phyloP scores from a whole-genome alignment of 1,284 basidiomycete species.

The Thelephora terrestris region DNA sequence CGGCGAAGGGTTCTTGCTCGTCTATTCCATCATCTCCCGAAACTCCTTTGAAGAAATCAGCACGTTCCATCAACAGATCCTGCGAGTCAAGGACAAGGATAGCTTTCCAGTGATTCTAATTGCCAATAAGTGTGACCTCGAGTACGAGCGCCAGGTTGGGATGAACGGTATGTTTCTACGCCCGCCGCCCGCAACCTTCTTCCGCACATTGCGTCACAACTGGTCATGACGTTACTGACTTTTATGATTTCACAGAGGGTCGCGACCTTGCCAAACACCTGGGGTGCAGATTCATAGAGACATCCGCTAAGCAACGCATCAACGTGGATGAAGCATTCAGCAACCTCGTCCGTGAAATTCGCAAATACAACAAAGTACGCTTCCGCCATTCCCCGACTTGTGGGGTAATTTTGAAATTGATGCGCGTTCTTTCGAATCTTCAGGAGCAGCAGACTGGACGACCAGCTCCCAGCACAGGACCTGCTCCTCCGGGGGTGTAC shows the following conservation, averaged over 20 bases:
- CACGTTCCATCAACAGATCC: slow-evolving; percentile 97
- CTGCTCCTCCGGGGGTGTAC: slow-evolving; percentile 36
- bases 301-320: slow-evolving; percentile 96
- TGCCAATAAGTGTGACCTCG: slow-evolving; percentile 98
- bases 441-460: slow-evolving; percentile 58
- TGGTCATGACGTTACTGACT: not conserved
- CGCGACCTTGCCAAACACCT: slow-evolving; percentile 95
- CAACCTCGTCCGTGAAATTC: slow-evolving; percentile 92
- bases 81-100: slow-evolving; percentile 96
- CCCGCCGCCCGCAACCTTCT: not conserved
- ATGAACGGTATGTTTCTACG: slow-evolving; percentile 66
- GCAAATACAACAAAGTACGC: slow-evolving; percentile 87
- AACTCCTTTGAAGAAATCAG: slow-evolving; percentile 97
- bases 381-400: not conserved
- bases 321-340: slow-evolving; percentile 99
- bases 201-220: too few relatives aligned
- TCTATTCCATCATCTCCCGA: slow-evolving; percentile 97
- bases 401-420: not conserved
- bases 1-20: slow-evolving; percentile 97
- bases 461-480: slow-evolving; percentile 35
- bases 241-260: slow-evolving; percentile 59
- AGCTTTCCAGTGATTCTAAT: slow-evolving; percentile 97
- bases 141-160: slow-evolving; percentile 96
- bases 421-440: slow-evolving; percentile 6
- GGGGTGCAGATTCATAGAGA: slow-evolving; percentile 96